Evolutionary conservation across 176 grass and related monocot species (phyloP), one percentile per base, ranked within the genome.

Genomic region (Paspalum notatum): DNA sequence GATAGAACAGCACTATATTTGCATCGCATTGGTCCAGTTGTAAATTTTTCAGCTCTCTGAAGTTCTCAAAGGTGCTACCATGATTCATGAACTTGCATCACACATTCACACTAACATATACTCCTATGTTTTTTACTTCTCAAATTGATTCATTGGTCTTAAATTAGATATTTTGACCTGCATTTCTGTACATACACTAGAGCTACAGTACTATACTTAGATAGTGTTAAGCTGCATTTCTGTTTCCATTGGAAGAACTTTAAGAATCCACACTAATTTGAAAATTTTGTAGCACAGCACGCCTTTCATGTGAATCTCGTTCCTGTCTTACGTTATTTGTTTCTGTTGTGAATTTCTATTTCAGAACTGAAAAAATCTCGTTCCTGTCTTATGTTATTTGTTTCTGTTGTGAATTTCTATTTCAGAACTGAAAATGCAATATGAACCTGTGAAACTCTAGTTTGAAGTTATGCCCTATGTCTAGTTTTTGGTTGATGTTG

Each of bases 81-180:
- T 59, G 21, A 26, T 59, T 25, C 43, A 41, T 46, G 61, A 22
- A 78, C 16, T 53, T 78, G 21, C 26, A 78, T n/a, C n/a, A n/a
- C n/a, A n/a, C n/a, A n/a, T n/a, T 2, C 24, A 38, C 18, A 84
- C 8, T 20, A 47, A 48, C 15, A 26, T 74, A 18, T n/a, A n/a
- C n/a, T n/a, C n/a, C n/a, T 57, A 24, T 42, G 24, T n/a, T 58
- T 12, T 74, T 74, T 80, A 11, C 42, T 50, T 81, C 26, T 81
- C 51, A 68, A 41, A 75, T 50, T 27, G 44, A 60, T 51, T 68
- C 25, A 56, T 45, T 12, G 8, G 22, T 18, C 1, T 53, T 44
- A 51, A 70, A 21, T 18, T 76, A 1, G 4, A 22, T 55, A 5
- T 27, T 44, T 45, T 78, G 62, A 8, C 49, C 3, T 17, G 62